Evolutionary conservation across 2,329 filamentous ascomycete genomes (phyloP), one percentile per base, ranked within the genome.

Genomic region (Berkeleyomyces rouxiae): DNA sequence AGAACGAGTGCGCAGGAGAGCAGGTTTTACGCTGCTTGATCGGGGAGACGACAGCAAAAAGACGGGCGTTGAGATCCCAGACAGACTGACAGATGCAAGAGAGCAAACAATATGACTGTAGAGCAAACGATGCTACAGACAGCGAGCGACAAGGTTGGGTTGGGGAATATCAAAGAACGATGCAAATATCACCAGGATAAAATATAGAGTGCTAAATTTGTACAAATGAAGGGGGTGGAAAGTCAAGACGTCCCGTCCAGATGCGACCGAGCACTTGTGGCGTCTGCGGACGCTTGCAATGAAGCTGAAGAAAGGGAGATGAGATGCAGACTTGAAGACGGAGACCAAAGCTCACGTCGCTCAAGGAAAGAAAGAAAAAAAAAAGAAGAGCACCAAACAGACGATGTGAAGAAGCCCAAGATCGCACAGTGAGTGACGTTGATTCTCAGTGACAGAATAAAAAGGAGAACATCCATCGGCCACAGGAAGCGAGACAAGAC

Each of bases 281-380:
- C 5, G 13, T 46, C 16, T 11, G 43, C 43, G 39, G n/a, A 37
- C 11, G 51, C 51, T 11, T 55, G 33, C 51, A 57, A 37, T 33
- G 31, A 39, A 33, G 47, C n/a, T 33, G 37, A 61, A 58, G 51
- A 65, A 33, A 61, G 23, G 43, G 42, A 51, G 31, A 47, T n/a
- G 43, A 64, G 7, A 10, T 49, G 23, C 36, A 16, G 46, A 63
- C 60, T 42, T 36, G 23, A 63, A 40, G 43, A 31, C n/a, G 16
- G 33, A 63, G 55, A 31, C n/a, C 53, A 49, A 37, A 53, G 57
- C 57, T 63, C 61, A 33, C 33, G 44, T 42, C 43, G 6, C n/a
- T 46, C 55, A 58, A 49, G n/a, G 43, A 64, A 33, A 59, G 40
- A 10, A 51, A 36, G 59, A 49, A 36, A 33, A 59, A 23, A 53